Base-by-base conservation (phyloP, 1,284 basidiomycete species). In the Macrocybe sp. region DNA sequence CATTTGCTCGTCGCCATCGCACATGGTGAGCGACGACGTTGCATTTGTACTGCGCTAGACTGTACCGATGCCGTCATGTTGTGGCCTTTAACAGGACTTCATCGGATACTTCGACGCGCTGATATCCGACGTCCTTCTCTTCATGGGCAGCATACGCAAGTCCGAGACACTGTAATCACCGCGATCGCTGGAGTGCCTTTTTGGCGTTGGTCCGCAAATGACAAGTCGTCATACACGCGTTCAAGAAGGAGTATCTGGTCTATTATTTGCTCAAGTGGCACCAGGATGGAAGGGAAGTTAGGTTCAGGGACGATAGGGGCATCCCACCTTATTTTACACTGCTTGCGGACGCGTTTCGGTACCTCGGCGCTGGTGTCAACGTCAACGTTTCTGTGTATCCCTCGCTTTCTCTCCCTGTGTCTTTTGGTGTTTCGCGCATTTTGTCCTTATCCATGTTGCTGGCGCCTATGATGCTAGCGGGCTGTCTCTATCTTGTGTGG, bases 181-280 rank as follows among this genome's bases (percentile, higher is more conserved):
- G 1, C 58, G 63, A n/a, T 76, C 81, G 63, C 64, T 70, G 34
- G 63, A 65, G 7, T 62, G 70, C 2, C 74, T 91, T 16, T 60
- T 72, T 45, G 67, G 64, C 7, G 70, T 91, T 65, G 90, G 37
- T 66, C 75, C 14, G 77, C 76, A 14, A 85, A 90, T 52, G 72
- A 76, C 45, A 55, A 65, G 30, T 83, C 79, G 1, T 61, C 67
- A 3, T 92, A 86, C 55, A 92, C 61, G 61, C 65, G 30, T 72
- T 91, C 48, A 90, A 91, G n/a, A n/a, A n/a, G 62, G 81, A 89
- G 52, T 87, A 84, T 53, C 66, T 91, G 33, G 67, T 89, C 1
- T 91, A 89, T 64, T 89, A 81, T 57, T 64, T 91, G 51, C 70
- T 91, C 47, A 89, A 86, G 60, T 86, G 82, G 79, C 77, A 83